A percentile compares a stretch with the other conserved stretches of the same genome.
Conservation (phyloP, 176 grass and related monocot species). For the Aegilops tauschii region DNA sequence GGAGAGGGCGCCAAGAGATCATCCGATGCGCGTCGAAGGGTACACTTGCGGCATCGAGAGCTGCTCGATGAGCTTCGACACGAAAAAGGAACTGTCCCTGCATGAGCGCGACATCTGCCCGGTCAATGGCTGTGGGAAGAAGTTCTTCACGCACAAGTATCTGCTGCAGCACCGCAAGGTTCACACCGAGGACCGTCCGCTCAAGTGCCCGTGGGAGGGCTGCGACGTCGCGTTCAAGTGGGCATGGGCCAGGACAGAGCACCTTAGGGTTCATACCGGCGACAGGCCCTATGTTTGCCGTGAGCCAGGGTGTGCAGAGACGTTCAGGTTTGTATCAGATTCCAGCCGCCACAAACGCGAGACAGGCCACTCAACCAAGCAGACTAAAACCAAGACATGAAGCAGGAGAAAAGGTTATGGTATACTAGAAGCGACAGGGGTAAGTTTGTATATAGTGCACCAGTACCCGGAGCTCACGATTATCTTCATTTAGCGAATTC, state of each 20-base stretch:
- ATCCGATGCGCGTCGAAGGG: too few species aligned
- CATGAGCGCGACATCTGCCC: constrained; percentile 77
- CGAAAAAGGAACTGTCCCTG: constrained; percentile 54
- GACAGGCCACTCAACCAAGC: constrained; percentile 73
- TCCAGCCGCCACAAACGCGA: constrained; percentile 90
- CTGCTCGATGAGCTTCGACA: constrained; percentile 73
- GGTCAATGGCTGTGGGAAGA: constrained; percentile 62
- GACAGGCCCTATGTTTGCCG: constrained; percentile 82
- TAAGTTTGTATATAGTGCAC: constrained; percentile 36
- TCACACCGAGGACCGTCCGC: constrained; percentile 69
- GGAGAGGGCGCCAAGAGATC: too few species aligned
- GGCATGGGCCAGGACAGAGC: constrained; percentile 93
- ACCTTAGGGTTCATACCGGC: constrained; percentile 85
- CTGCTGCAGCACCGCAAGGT: constrained; percentile 81
- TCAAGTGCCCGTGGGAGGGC: constrained; percentile 82
- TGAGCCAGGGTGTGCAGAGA: constrained; percentile 71
- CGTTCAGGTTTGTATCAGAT: constrained; percentile 92
- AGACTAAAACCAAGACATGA: constrained; percentile 39
- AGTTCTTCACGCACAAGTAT: constrained; percentile 92
- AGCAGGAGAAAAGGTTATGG: not conserved
- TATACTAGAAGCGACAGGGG: not conserved
- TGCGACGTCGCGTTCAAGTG: constrained; percentile 92
- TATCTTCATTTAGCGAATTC: constrained; percentile 20
- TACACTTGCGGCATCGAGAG: constrained; percentile 21
- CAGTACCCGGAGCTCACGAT: constrained; percentile 1